Evolutionary conservation across 305 asterid species (phyloP).

Genomic region (Fraxinus greggii): DNA sequence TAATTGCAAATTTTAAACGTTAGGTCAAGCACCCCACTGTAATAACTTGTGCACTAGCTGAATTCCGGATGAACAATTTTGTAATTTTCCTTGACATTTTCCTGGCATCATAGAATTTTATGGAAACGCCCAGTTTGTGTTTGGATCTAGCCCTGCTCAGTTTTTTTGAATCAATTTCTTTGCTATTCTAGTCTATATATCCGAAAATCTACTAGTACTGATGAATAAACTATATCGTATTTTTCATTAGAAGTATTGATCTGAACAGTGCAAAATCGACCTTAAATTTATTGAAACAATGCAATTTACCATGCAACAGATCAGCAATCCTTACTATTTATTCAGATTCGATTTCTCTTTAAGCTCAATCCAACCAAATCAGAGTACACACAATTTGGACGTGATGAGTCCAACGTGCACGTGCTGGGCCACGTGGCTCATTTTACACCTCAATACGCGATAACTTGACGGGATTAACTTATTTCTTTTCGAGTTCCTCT

Average conservation of each 20-base stretch:
- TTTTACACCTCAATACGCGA: neutral
- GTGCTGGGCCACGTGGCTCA: neutral
- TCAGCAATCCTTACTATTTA: neutral
- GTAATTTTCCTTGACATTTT: neutral
- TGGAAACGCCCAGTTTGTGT: neutral
- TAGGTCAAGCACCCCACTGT: neutral
- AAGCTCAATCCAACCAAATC: neutral
- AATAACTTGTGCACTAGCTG: neutral
- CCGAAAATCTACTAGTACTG: too few relatives aligned
- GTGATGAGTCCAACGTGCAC: neutral
- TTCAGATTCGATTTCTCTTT: neutral
- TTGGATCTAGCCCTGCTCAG: neutral
- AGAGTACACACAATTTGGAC: neutral
- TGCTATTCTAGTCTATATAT: neutral
- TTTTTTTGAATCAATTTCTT: neutral
- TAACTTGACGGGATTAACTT: neutral
- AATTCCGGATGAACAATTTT: neutral
- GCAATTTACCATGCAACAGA: neutral
- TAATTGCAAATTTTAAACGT: neutral
- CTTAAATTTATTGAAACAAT: neutral
- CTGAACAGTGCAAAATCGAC: neutral
- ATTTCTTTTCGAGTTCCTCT: neutral
- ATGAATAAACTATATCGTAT: neutral
- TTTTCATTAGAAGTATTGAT: neutral
- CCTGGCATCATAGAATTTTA: neutral